Percentiles rank a stretch among this genome's conserved stretches.
Evolutionary conservation across 2,329 filamentous ascomycete species (phyloP).

Genomic region (Epichloe bromicola): DNA sequence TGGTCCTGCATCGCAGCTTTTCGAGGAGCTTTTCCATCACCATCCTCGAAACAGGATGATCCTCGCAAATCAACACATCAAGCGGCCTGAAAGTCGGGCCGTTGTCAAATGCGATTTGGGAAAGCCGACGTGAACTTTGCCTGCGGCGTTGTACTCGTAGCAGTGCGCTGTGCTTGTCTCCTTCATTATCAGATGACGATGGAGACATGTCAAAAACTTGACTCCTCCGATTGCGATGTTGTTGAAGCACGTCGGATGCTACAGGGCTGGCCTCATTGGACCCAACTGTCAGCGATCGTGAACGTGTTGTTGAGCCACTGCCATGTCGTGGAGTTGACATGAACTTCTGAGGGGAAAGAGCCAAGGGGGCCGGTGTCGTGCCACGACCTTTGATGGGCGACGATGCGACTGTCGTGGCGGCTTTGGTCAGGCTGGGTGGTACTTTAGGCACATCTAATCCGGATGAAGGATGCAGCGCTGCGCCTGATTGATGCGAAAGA

Average conservation of each 20-base stretch:
- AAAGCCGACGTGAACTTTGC: constrained; percentile 91
- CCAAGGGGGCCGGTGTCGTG: constrained; percentile 36
- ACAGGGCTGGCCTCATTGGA: constrained; percentile 83
- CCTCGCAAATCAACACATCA: constrained; percentile 92
- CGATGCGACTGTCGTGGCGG: constrained; percentile 38
- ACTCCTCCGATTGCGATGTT: constrained; percentile 81
- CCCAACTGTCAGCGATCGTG: constrained; percentile 82
- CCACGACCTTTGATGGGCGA: constrained; percentile 45
- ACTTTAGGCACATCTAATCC: constrained; percentile 60
- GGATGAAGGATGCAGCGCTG: constrained; percentile 55
- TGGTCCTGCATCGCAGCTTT: constrained; percentile 87
- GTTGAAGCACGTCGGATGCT: constrained; percentile 52
- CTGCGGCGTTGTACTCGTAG: constrained; percentile 84
- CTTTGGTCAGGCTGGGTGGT: constrained; percentile 46
- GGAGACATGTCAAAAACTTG: constrained; percentile 95
- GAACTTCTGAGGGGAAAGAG: constrained; percentile 50
- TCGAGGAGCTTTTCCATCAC: constrained; percentile 99
- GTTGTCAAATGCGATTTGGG: constrained; percentile 75
- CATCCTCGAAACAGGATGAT: constrained; percentile 90
- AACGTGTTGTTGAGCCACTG: constrained; percentile 52
- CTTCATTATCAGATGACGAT: constrained; percentile 94
- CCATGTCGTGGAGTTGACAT: constrained; percentile 46
- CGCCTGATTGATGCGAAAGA: constrained; percentile 61
- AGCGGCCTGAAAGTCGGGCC: constrained; percentile 79
- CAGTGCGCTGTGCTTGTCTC: constrained; percentile 78